These are phyloP conservation scores for Avicennia marina DNA, from an alignment of 257 asterid genomes.

Conservation along the genomic window DNA sequence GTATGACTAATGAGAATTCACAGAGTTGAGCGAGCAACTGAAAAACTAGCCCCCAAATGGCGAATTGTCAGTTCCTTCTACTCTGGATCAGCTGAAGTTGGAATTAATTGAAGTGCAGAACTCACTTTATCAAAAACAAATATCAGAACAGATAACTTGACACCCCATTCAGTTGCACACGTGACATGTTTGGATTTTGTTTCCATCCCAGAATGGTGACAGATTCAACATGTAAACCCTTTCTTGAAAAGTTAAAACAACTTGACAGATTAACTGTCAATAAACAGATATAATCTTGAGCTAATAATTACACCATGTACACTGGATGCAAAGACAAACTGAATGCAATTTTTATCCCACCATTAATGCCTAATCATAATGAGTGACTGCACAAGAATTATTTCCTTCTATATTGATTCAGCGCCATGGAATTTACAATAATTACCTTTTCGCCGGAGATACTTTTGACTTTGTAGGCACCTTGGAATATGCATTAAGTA, in stretches of 20 bases:
- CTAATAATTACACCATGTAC: too few species aligned
- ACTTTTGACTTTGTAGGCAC: conserved; percentile 65
- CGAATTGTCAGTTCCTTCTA: neutral
- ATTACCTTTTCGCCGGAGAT: conserved; percentile 61
- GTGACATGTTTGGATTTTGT: neutral
- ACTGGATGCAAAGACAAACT: neutral
- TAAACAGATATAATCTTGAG: too few species aligned
- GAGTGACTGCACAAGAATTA: neutral
- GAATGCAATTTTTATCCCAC: neutral
- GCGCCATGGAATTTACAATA: neutral
- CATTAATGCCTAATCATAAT: neutral
- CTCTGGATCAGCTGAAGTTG: neutral
- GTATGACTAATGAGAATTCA: neutral
- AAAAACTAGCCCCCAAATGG: neutral
- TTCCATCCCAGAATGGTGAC: neutral
- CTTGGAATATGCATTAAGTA: conserved; percentile 68
- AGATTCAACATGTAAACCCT: conserved; percentile 3
- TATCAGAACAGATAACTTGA: neutral
- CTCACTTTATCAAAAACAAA: neutral
- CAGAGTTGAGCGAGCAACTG: neutral
- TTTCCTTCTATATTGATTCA: neutral
- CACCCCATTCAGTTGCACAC: neutral
- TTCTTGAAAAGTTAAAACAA: neutral
- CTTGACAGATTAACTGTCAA: too few species aligned
- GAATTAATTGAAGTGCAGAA: neutral